Conservation (phyloP, 306 rosid species). For the Hippophae rhamnoides region DNA sequence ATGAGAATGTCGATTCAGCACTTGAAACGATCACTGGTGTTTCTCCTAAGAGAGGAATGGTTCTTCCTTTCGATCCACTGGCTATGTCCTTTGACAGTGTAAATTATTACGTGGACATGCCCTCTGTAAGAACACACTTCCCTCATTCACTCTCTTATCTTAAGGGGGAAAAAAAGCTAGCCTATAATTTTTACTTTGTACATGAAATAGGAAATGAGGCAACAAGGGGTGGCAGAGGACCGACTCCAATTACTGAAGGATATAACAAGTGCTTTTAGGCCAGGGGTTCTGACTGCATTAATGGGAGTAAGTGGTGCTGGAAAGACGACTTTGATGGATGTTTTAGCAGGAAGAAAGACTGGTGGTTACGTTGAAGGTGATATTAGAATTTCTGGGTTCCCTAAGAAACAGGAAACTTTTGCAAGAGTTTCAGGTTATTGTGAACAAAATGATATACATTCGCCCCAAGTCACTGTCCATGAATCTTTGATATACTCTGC, state of each 20-base stretch:
- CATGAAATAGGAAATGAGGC: constrained; percentile 2
- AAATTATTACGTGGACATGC: constrained; percentile 52
- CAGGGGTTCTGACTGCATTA: constrained; percentile 28
- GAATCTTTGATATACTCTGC: constrained; percentile 72
- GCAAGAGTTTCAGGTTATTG: constrained; percentile 77
- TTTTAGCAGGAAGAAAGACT: constrained; percentile 33
- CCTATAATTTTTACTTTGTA: neutral
- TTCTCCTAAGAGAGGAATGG: too few relatives aligned
- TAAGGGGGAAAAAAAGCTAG: neutral
- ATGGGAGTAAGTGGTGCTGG: constrained; percentile 41
- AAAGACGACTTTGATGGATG: constrained; percentile 38
- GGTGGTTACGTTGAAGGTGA: constrained; percentile 33
- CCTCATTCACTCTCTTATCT: neutral
- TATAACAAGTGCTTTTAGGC: constrained; percentile 27
- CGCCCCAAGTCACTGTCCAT: constrained; percentile 66
- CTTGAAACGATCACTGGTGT: too few relatives aligned
- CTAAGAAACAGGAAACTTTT: constrained; percentile 63
- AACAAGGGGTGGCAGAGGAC: neutral
- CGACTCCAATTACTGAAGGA: constrained; percentile 2
- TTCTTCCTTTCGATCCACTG: constrained; percentile 38
- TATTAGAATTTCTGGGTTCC: constrained; percentile 33
- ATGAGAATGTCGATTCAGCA: too few relatives aligned
- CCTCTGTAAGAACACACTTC: constrained; percentile 31
- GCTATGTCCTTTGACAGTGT: constrained; percentile 55
- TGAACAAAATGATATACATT: constrained; percentile 76